A percentile compares a stretch with the other conserved stretches of the same genome.
Evolutionary conservation across 2,329 filamentous ascomycete species (phyloP).

Genomic region (Cordyceps cicadae): DNA sequence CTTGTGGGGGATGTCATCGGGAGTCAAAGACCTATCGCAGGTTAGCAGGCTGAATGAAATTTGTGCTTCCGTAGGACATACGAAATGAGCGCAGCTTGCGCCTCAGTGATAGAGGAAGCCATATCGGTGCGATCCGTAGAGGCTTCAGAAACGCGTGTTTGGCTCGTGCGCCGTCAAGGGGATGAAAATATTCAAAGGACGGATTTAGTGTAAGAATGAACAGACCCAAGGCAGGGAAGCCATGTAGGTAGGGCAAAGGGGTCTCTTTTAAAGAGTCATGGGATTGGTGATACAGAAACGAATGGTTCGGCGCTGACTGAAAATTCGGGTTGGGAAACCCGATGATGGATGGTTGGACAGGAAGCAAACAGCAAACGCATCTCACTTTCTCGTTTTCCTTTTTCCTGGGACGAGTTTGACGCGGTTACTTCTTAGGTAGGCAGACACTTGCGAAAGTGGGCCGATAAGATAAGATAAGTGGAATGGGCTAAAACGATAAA

Average conservation of each 20-base stretch:
- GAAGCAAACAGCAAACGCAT: conserved; percentile 4
- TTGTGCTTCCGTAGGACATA: conserved; percentile 21
- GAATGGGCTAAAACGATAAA: background rate
- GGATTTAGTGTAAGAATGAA: background rate
- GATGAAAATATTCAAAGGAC: background rate
- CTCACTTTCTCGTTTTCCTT: background rate
- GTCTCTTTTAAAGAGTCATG: conserved; percentile 1
- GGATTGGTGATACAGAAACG: conserved; percentile 3
- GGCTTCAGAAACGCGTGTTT: background rate
- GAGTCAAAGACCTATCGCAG: conserved; percentile 58
- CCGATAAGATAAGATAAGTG: conserved; percentile 2
- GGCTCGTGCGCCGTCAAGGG: background rate
- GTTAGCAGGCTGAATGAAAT: background rate
- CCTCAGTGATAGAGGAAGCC: conserved; percentile 34
- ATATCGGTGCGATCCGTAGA: conserved; percentile 19
- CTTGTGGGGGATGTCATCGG: conserved; percentile 90
- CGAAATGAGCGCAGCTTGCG: conserved; percentile 53
- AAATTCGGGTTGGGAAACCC: background rate
- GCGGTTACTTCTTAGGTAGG: background rate
- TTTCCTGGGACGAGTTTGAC: conserved; percentile 11
- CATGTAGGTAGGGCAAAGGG: background rate
- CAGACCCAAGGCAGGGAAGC: background rate
- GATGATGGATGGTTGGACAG: background rate
- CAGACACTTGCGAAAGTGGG: background rate
- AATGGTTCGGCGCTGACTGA: background rate